phyloP scores from a whole-genome alignment of 2,329 filamentous ascomycete genomes.

The Dactylellina cionopaga region DNA sequence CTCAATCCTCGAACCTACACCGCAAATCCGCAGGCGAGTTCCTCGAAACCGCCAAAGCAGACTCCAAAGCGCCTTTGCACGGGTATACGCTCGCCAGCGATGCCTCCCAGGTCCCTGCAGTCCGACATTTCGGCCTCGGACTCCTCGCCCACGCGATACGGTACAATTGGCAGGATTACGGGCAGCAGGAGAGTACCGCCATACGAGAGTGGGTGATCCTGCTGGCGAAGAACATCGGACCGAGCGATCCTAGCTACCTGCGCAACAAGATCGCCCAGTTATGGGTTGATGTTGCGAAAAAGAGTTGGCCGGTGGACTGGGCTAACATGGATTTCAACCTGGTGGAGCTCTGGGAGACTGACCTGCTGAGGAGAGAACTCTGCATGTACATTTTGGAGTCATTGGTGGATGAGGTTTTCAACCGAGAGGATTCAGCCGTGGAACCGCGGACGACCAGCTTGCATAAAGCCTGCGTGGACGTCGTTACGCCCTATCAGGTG shows the following conservation, averaged over 20 bases:
- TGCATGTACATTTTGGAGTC: slow-evolving; percentile 90
- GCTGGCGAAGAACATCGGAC: slow-evolving; percentile 76
- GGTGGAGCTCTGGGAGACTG: slow-evolving; percentile 77
- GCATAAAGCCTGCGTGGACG: slow-evolving; percentile 89
- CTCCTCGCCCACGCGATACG: slow-evolving; percentile 89
- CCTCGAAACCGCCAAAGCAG: slow-evolving; percentile 84
- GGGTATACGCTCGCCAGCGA: slow-evolving; percentile 85
- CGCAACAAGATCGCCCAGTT: slow-evolving; percentile 93
- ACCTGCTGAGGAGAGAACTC: slow-evolving; percentile 78
- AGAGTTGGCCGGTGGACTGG: slow-evolving; percentile 93
- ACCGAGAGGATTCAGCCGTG: slow-evolving; percentile 85
- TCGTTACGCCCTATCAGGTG: slow-evolving; percentile 83
- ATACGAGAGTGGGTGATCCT: slow-evolving; percentile 81
- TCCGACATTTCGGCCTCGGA: slow-evolving; percentile 93
- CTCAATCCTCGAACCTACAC: slow-evolving; percentile 80
- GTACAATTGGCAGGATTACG: slow-evolving; percentile 82
- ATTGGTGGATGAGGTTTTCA: slow-evolving; percentile 92
- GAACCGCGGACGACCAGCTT: slow-evolving; percentile 83
- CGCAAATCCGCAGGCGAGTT: slow-evolving; percentile 85
- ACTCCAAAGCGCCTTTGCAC: slow-evolving; percentile 80
- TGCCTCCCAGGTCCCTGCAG: slow-evolving; percentile 77
- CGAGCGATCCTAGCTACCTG: slow-evolving; percentile 80
- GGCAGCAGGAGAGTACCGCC: slow-evolving; percentile 72
- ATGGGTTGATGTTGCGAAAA: slow-evolving; percentile 94
- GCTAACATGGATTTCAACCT: slow-evolving; percentile 90